Evolutionary conservation across 2,329 filamentous ascomycete species (phyloP), one percentile per base, ranked within the genome.

Genomic region (Exophiala oligosperma): DNA sequence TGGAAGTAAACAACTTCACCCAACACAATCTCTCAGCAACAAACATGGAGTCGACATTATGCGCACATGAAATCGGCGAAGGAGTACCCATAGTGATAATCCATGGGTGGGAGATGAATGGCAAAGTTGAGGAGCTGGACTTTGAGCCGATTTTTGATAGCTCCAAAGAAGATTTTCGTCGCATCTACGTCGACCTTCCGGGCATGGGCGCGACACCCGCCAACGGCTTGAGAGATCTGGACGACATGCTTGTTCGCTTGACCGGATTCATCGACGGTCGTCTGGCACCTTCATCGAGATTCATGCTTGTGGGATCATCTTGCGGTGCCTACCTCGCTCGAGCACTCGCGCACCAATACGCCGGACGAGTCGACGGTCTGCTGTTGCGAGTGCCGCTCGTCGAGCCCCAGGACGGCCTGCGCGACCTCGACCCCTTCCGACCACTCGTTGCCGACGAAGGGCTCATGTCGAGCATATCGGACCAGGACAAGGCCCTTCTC

Each of bases 151-250:
- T 70, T 9, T 68, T 70, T 61, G 62, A 12, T 41, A 65, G 57
- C 52, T 57, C 14, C 54, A 54, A 56, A 1, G 2, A 9, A 1
- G 57, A 53, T n/a, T 56, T 69, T 53, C 59, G 50, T 26, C 66
- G 69, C 9, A 69, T 70, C 32, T 70, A 70, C 48, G 61, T 69
- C 3, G 69, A 70, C 55, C 67, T 70, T 21, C 69, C 68, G 49
- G 68, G 69, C 49, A 69, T 68, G 67, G 69, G 67, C 47, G 54
- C 14, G 49, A 68, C 68, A 28, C 69, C 69, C 6, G 67, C 68
- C 6, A 62, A 67, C 38, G 54, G 59, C 47, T 29, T 70, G 57
- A 58, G 65, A 35, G 52, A 68, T 51, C 54, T 69, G n/a, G 65
- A 70, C 40, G 66, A 69, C 11, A 68, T 70, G 9, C 68, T 64